Conservation (phyloP, 202 grass and related monocot genomes). For the Musa balbisiana region DNA sequence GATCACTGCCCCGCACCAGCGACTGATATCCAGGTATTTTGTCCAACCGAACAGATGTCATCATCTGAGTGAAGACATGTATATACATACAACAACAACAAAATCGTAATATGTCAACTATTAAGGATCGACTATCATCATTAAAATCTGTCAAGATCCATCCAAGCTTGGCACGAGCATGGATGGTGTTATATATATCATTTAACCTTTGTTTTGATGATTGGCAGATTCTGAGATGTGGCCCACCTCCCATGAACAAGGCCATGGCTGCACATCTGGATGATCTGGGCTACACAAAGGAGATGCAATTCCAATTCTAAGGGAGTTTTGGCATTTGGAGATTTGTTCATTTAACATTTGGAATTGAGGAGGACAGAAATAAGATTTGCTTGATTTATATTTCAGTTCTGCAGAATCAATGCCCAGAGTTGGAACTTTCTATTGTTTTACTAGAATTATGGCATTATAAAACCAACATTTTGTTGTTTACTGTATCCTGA, state of each 20-base stretch:
- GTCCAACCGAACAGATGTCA: constrained; percentile 10
- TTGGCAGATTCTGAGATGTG: constrained; percentile 77
- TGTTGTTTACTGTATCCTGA: too few species aligned
- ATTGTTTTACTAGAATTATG: neutral
- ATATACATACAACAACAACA: too few species aligned
- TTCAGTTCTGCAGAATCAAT: neutral
- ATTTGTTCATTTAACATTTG: neutral
- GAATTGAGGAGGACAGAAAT: neutral
- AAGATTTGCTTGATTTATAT: neutral
- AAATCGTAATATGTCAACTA: too few species aligned
- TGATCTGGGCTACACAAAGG: constrained; percentile 75
- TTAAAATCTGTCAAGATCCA: too few species aligned
- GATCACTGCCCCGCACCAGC: constrained; percentile 61
- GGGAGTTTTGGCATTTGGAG: neutral
- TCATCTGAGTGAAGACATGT: neutral
- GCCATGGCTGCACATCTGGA: constrained; percentile 82
- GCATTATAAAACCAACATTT: too few species aligned
- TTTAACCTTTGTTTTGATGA: neutral
- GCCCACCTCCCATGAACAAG: constrained; percentile 97
- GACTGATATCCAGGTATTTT: constrained; percentile 58
- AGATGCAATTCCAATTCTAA: constrained; percentile 98
- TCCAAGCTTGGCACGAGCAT: too few species aligned
- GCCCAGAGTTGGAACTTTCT: neutral
- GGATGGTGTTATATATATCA: too few species aligned
- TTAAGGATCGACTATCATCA: too few species aligned